Evolutionary conservation across 768 basidiomycete species (phyloP), one percentile per base, ranked within the genome.

Genomic region (Amanita jacksonii): DNA sequence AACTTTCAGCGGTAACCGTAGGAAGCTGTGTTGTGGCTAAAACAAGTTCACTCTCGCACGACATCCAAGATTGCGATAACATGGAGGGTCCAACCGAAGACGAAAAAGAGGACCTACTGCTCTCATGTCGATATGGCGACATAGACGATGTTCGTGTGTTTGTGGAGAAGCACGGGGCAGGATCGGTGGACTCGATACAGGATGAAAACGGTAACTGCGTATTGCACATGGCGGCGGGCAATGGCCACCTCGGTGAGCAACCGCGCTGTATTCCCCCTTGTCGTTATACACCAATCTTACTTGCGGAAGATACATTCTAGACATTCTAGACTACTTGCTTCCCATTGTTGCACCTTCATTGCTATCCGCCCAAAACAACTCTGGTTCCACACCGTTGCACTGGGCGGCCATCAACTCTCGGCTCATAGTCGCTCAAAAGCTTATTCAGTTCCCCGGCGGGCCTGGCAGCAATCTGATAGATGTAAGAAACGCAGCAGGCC

Each of bases 341-440:
- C 74, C 87, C 2, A 57, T 77, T 43, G 46, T 74, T 5, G 65
- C 74, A 12, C 58, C 81, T 8, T 59, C 71, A 2, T 61, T 88
- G 5, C 55, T 91, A 16, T 63, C 77, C 2, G 64, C 68, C 0
- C 74, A 74, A 47, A 97, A 96, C 56, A 59, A 59, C 22, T 71
- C 85, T 0, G 72, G 78, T 41, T 93, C 92, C 19, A 93, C 87
- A 2, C 73, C 93, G 5, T 63, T 96, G 5, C 93, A 97, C 56
- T 96, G 92, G 92, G 91, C 92, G 0, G 77, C 85, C 2, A 60
- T 91, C 31, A 97, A 96, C 59, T 66, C 73, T 2, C 92, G 93
- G 52, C 73, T 94, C 3, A 57, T 62, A 5, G 57, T 79, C 37
- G 70, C 73, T 1, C 70, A 80, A 57, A 68, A 65, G 27, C 74